Evolutionary conservation across 129 eudicot species (phyloP), one percentile per base, ranked within the genome.

Genomic region (Pseudognaphalium luteoalbum): DNA sequence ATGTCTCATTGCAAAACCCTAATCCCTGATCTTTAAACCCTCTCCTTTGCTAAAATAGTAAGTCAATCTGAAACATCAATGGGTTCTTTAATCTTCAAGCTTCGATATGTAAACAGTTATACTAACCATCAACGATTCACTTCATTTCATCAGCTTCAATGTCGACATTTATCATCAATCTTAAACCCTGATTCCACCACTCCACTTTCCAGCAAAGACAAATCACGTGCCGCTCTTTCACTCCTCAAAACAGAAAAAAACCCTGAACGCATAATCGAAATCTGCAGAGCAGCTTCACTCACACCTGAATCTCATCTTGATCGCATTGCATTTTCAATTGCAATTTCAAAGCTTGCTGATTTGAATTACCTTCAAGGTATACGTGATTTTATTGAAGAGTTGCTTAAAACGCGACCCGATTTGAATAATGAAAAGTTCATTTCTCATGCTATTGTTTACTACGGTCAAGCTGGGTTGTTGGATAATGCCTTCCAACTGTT

Each of bases 241-340:
- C 89, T 89, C 79, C 82, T 89, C 80, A 82, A 76, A 37, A 58
- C 81, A 58, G 96, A 89, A 71, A 78, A 70, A 2, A 82, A 85
- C 90, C 97, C 97, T 0, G 78, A 83, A 56, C 84, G 84, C 34
- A 83, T 91, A 75, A 76, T 89, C 78, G 86, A 89, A 7, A 85
- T 89, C 83, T 91, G 87, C 83, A 85, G 89, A 15, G 87, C 92
- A 37, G 90, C 97, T 47, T 72, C 90, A 6, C 86, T 92, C 11
- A 85, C 91, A 28, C 93, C 97, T 1, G 88, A 82, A 0, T 77
- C 86, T 8, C 96, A 86, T 52, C 85, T 85, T 76, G 92, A 92
- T 59, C 93, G 97, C 20, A 56, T 87, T 30, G 85, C 86, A 69
- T 82, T 81, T 70, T 81, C 97, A 30, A 65, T 75, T 63, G 97